Percentiles rank a stretch among this genome's conserved stretches.
Conservation (phyloP, 2,329 filamentous ascomycete species). For the Cadophora sp. region DNA sequence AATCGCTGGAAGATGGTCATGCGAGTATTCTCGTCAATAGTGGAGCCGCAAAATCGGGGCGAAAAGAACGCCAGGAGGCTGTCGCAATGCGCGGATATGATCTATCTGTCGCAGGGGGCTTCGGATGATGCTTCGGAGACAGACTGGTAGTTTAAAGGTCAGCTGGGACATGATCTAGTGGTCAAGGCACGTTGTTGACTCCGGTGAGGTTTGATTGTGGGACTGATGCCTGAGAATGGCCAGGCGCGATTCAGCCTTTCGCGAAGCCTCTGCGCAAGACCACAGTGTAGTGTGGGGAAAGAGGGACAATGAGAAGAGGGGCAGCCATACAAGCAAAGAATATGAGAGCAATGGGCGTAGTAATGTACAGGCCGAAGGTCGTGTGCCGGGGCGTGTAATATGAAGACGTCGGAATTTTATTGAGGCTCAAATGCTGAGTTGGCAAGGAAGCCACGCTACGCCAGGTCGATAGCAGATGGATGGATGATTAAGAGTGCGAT, state of each 20-base stretch:
- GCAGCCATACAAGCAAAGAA: slow-evolving; percentile 31
- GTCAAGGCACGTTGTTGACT: slow-evolving; percentile 14
- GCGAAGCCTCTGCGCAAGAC: slow-evolving; percentile 25
- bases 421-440: slow-evolving; percentile 36
- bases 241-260: slow-evolving; percentile 35
- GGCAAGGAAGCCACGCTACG: slow-evolving; percentile 30
- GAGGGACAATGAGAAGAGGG: slow-evolving; percentile 20
- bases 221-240: slow-evolving; percentile 29
- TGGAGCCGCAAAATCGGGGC: slow-evolving; percentile 32
- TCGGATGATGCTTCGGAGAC: slow-evolving; percentile 32
- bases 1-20: slow-evolving; percentile 40
- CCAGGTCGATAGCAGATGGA: slow-evolving; percentile 3
- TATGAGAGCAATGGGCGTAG: slow-evolving; percentile 31
- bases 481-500: slow-evolving; percentile 25
- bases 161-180: slow-evolving; percentile 26
- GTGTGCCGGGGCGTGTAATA: slow-evolving; percentile 19
- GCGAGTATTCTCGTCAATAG: slow-evolving; percentile 39
- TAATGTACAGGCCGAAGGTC: slow-evolving; percentile 30
- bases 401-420: slow-evolving; percentile 21
- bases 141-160: slow-evolving; percentile 27
- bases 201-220: slow-evolving; percentile 20
- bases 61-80: slow-evolving; percentile 29
- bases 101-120: slow-evolving; percentile 30
- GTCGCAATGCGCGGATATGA: slow-evolving; percentile 26
- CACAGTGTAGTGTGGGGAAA: slow-evolving; percentile 22